Base-by-base conservation (phyloP, 495 filamentous ascomycete genomes). In the Aeminium ludgeri region DNA sequence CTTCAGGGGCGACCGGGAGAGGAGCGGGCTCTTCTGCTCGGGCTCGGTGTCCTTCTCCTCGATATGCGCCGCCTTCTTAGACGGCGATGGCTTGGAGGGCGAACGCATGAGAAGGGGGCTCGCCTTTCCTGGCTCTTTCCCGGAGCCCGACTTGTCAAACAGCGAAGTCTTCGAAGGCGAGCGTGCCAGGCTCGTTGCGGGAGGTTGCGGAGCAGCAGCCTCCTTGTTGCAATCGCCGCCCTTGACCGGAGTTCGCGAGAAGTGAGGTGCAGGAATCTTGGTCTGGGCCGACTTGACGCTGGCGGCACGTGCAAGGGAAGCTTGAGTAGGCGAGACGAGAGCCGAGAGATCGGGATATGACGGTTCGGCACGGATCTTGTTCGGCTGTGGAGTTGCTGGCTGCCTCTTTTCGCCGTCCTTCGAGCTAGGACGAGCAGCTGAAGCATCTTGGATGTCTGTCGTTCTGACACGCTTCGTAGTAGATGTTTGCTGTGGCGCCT, bases 311-410 rank as follows among this genome's bases (percentile, higher is more conserved):
- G 78, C 73, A 31, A 81, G 53, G 0, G 82, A 85, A n/a, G 83
- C 65, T 51, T 80, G 81, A 25, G 83, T 91, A 0, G 84, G 86
- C 1, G 82, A 87, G 59, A 76, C 71, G 34, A 86, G 58, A 12
- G 46, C 57, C 61, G 46, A 63, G 48, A 50, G 41, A 56, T 58
- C 72, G 47, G 61, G 65, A 53, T 55, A 45, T 6, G 41, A 45
- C 23, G 52, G 34, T 19, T 52, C 40, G 17, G 28, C 30, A 19
- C 47, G 47, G 11, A 37, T 10, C 8, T 52, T 30, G 53, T 61
- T 50, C 54, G 61, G 41, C 38, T 55, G 40, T 47, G 44, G 56
- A 48, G 39, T 61, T 49, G 43, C 56, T 48, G 43, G 65, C 61
- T 49, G 62, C 58, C 31, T 35, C n/a, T 46, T 65, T 54, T 41